Conservation (phyloP, 805 yeast genomes). For the Wickerhamiella lipophila region DNA sequence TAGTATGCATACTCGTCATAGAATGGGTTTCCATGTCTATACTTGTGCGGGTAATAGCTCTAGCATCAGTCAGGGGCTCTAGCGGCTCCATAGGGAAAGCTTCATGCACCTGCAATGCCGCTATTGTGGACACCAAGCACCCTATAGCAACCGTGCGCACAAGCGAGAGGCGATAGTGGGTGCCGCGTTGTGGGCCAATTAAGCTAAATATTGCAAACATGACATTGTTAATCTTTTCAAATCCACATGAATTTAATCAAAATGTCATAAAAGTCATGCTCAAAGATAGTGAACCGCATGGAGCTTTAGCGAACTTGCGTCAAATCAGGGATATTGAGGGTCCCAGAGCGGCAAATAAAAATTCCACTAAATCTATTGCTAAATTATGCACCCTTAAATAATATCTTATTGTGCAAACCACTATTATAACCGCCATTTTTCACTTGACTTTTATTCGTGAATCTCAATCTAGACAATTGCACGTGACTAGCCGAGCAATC, state of each 20-base stretch:
- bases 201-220: no score
- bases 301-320: neutral
- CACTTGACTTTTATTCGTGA: no score
- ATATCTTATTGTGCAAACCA: no score
- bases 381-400: no score
- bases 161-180: neutral
- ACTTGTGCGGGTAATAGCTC: no score
- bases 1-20: neutral
- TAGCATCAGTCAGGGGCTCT: no score
- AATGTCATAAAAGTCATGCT: neutral
- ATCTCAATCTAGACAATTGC: neutral
- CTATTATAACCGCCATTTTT: neutral
- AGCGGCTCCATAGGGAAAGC: no score
- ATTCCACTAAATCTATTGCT: no score
- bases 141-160: neutral
- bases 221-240: no score
- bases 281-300: neutral
- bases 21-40: neutral
- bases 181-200: neutral
- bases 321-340: no score
- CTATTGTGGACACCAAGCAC: neutral
- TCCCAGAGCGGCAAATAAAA: no score
- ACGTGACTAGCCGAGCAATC: constrained; percentile 7
- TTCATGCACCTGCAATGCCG: neutral
- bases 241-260: neutral